Evolutionary conservation across 2,329 filamentous ascomycete species (phyloP).

Genomic region (Blumeria graminis): DNA sequence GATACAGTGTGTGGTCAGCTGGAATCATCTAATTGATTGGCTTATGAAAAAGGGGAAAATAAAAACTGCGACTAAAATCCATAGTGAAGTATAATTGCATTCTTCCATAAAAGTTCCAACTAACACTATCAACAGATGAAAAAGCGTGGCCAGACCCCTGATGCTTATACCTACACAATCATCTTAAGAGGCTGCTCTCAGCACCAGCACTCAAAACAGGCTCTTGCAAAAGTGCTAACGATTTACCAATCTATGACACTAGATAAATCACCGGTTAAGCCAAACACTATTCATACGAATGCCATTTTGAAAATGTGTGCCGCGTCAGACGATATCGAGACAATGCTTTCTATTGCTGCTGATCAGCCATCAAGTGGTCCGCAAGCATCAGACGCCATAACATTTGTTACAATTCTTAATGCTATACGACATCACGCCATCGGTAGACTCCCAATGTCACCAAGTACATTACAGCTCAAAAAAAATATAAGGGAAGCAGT

Average conservation of each 20-base stretch:
- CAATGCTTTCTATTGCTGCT: conserved; percentile 53
- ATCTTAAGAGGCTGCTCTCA: conserved; percentile 52
- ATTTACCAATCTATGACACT: conserved; percentile 55
- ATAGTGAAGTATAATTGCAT: conserved; percentile 45
- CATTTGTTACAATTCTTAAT: conserved; percentile 66
- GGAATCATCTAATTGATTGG: conserved; percentile 68
- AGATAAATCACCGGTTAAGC: conserved; percentile 36
- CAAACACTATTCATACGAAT: conserved; percentile 67
- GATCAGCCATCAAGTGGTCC: conserved; percentile 40
- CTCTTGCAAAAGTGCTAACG: conserved; percentile 42
- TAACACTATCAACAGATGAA: conserved; percentile 46
- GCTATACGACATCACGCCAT: conserved; percentile 33
- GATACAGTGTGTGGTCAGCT: conserved; percentile 46
- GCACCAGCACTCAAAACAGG: conserved; percentile 30
- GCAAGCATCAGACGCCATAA: conserved; percentile 41
- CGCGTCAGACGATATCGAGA: conserved; percentile 49
- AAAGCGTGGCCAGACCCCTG: conserved; percentile 62
- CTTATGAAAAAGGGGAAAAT: conserved; percentile 35
- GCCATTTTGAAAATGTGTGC: conserved; percentile 67
- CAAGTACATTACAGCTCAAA: conserved; percentile 12
- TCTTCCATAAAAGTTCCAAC: background rate
- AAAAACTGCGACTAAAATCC: conserved; percentile 49
- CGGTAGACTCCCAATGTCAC: conserved; percentile 8
- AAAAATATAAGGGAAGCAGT: conserved; percentile 24
- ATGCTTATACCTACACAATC: conserved; percentile 61